A percentile compares a stretch with the other conserved stretches of the same genome.
These are phyloP conservation scores for Yamadazyma nakazawae DNA, from an alignment of 805 yeast species.

Conservation along the genomic window DNA sequence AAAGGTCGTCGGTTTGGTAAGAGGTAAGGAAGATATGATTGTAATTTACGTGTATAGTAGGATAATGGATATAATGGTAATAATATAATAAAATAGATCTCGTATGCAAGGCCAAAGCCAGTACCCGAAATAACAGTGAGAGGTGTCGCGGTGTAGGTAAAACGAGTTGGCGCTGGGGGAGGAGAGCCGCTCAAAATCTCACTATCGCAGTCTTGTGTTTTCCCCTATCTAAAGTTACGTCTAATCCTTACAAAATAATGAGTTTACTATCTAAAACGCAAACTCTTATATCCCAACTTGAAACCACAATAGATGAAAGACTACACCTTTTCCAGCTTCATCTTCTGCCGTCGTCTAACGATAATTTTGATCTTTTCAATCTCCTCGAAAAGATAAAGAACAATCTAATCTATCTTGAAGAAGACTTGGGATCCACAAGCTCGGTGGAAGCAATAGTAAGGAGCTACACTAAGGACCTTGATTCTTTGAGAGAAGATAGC, in stretches of 20 bases:
- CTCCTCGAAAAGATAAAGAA: constrained; percentile 25
- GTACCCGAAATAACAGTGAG: no score
- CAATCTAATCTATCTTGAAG: constrained; percentile 26
- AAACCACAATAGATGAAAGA: constrained; percentile 7
- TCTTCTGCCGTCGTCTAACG: constrained; percentile 37
- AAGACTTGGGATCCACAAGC: constrained; percentile 19
- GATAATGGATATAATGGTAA: no score
- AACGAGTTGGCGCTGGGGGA: not conserved
- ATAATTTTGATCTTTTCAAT: constrained; percentile 34
- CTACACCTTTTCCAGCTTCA: constrained; percentile 18
- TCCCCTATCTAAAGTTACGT: not conserved
- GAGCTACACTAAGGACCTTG: constrained; percentile 18
- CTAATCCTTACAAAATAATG: not conserved
- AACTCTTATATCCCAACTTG: constrained; percentile 26
- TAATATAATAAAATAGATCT: no score
- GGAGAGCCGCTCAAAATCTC: not conserved
- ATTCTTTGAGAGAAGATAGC: constrained; percentile 22
- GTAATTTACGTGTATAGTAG: not conserved
- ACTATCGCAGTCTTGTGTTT: not conserved
- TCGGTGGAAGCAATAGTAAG: constrained; percentile 12
- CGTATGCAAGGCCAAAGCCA: no score
- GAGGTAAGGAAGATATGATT: not conserved
- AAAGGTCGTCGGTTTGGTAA: not conserved
- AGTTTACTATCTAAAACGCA: constrained; percentile 13
- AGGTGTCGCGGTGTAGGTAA: no score